Conservation (phyloP, 1,139 yeast species). For the Yamadazyma sp. region DNA sequence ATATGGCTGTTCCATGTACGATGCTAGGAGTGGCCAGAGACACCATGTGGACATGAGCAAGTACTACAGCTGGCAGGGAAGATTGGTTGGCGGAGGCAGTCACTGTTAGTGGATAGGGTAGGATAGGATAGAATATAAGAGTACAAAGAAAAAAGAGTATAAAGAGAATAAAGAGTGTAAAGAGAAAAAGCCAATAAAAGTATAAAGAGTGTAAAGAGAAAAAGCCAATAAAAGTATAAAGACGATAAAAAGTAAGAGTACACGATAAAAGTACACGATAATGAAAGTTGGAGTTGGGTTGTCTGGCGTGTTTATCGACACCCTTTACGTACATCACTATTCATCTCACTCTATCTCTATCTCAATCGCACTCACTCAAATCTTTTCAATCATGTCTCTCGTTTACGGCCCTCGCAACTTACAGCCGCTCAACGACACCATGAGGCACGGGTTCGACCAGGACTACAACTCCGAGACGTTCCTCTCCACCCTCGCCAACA, state of each 20-base stretch:
- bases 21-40: constrained; percentile 40
- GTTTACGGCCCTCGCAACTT: constrained; percentile 12
- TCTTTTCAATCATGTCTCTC: not conserved
- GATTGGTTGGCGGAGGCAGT: constrained; percentile 32
- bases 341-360: not conserved
- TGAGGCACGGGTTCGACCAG: constrained; percentile 81
- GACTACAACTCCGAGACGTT: constrained; percentile 66
- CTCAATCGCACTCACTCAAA: not conserved
- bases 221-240: too few species aligned
- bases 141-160: not conserved
- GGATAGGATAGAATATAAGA: not conserved
- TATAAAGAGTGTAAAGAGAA: too few species aligned
- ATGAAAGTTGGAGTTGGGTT: too few species aligned
- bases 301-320: too few species aligned
- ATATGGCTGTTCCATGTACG: constrained; percentile 66
- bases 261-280: too few species aligned
- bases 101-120: constrained; percentile 20
- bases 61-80: constrained; percentile 64
- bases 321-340: too few species aligned
- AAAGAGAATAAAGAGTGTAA: not conserved
- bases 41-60: constrained; percentile 62
- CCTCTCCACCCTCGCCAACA: constrained; percentile 61
- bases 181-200: too few species aligned
- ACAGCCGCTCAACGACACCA: constrained; percentile 41
- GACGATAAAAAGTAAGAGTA: too few species aligned